Evolutionary conservation across 164 flowering plant species (phyloP).

Genomic region (Chimonanthus praecox): DNA sequence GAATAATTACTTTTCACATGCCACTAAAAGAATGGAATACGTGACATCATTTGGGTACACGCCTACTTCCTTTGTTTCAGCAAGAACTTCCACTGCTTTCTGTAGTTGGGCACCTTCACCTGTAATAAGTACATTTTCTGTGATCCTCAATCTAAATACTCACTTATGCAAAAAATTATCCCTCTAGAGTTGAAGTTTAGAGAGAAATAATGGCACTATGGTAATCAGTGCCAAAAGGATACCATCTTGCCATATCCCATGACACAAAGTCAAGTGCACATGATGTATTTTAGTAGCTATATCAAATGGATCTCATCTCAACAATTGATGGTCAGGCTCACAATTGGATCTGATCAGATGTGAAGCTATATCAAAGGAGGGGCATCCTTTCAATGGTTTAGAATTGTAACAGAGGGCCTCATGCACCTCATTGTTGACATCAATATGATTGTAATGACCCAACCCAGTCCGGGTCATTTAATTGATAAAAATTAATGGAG

Average conservation of each 20-base stretch:
- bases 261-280: not conserved
- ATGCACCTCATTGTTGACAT: too few species aligned
- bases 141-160: slow-evolving; percentile 1
- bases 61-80: slow-evolving; percentile 58
- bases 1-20: slow-evolving; percentile 70
- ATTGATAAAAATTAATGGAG: too few species aligned
- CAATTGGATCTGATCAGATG: too few species aligned
- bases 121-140: slow-evolving; percentile 20
- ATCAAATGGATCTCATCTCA: too few species aligned
- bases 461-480: too few species aligned
- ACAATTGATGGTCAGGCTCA: too few species aligned
- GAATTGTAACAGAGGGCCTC: too few species aligned
- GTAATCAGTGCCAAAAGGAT: not conserved
- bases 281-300: too few species aligned
- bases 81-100: slow-evolving; percentile 63
- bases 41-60: slow-evolving; percentile 55
- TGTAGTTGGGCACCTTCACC: slow-evolving; percentile 79
- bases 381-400: too few species aligned
- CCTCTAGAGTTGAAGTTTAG: not conserved
- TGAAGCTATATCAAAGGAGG: too few species aligned
- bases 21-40: slow-evolving; percentile 68
- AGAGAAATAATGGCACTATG: not conserved
- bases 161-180: not conserved
- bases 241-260: not conserved
- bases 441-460: too few species aligned